These are phyloP conservation scores for Amphirosellinia nigrospora DNA, from an alignment of 495 filamentous ascomycete species.

Conservation along the genomic window DNA sequence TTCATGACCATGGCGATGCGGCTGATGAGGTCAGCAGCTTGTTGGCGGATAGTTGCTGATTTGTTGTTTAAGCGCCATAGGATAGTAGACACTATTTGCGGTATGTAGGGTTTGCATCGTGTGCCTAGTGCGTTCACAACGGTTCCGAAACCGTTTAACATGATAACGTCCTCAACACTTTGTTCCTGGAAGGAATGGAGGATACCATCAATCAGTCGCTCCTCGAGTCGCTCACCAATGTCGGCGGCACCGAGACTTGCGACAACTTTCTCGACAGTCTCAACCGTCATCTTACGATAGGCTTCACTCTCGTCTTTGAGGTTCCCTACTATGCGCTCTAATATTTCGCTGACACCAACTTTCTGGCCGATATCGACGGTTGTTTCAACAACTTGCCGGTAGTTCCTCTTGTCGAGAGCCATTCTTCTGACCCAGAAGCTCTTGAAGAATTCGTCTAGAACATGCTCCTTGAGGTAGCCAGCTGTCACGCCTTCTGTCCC, in stretches of 20 bases:
- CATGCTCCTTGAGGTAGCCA: constrained; percentile 91
- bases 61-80: constrained; percentile 99
- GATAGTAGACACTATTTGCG: constrained; percentile 94
- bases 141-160: constrained; percentile 98
- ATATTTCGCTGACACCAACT: constrained; percentile 92
- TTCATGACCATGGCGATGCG: constrained; percentile 99
- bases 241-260: constrained; percentile 92
- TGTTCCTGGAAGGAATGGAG: constrained; percentile 98
- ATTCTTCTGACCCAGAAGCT: constrained; percentile 98
- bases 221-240: constrained; percentile 89
- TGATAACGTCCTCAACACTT: constrained; percentile 92
- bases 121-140: constrained; percentile 95
- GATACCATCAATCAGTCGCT: constrained; percentile 94
- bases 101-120: constrained; percentile 94
- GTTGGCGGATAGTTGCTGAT: constrained; percentile 91
- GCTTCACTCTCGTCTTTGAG: constrained; percentile 98
- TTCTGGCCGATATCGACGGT: constrained; percentile 98
- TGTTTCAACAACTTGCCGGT: constrained; percentile 95
- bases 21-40: constrained; percentile 95
- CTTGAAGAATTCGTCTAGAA: constrained; percentile 96
- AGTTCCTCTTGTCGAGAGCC: constrained; percentile 96
- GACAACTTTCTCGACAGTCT: constrained; percentile 95
- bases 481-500: constrained; percentile 94
- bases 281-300: constrained; percentile 98
- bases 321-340: constrained; percentile 90